Base-by-base conservation (phyloP, 164 flowering plant species). In the Vitis riparia region DNA sequence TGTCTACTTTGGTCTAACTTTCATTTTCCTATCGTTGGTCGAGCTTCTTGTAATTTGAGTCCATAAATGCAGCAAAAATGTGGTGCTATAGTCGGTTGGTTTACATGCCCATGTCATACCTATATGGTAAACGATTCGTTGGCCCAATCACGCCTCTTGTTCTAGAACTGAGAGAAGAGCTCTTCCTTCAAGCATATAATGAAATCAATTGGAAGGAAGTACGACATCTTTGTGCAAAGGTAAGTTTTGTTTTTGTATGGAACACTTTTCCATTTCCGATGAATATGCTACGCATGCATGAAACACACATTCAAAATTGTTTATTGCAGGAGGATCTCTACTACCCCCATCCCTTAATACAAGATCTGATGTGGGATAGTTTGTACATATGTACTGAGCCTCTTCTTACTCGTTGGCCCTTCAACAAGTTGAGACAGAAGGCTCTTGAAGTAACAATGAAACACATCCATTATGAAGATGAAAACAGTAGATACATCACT, bases 401-500 rank as follows among this genome's bases (percentile, higher is more conserved):
- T 17, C 13, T 84, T 3, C 76, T 82, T 49, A 76, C 78, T 16
- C 75, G 77, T 14, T 82, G 84, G 85, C 84, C 87, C 1, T 66
- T 82, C 9, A 81, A 78, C 74, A 84, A 80, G 68, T 8, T 81
- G 5, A 79, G 87, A 66, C 62, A 84, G 19, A 80, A 64, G 17
- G 85, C 87, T 37, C 76, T 84, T 51, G 51, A 74, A 67, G 68
- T 59, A 3, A 71, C 82, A 14, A 84, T 82, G 82, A 72, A 76
- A 23, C 82, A 77, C 66, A 78, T 82, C 29, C 85, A 82, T 47
- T 84, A 84, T 50, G 85, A 84, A 62, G 86, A 81, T 71, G 81
- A 85, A 63, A 74, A 74, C 16, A 85, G 88, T 65, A 70, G 88
- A 37, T 85, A 83, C 66, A 81, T 85, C 19, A 81, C 86, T 2